phyloP scores from a whole-genome alignment of 805 yeast species.

The Wickerhamiella brachini region DNA sequence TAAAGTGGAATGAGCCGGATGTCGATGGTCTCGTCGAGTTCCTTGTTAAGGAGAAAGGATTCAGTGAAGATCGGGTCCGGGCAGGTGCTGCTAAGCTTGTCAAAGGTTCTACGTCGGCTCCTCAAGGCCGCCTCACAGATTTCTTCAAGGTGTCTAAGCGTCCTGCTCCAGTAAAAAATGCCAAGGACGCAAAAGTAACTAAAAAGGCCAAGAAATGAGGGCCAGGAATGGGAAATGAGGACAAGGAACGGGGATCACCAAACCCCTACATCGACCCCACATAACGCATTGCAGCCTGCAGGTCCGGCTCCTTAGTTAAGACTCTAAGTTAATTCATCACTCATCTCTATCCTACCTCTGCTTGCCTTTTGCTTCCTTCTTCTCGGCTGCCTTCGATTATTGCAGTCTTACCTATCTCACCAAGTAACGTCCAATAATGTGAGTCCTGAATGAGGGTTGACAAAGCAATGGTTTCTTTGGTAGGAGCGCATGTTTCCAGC shows the following conservation, averaged over 20 bases:
- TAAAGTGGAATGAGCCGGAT: slow-evolving; percentile 87
- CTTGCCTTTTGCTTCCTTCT: too few species aligned
- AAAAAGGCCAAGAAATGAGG: not conserved
- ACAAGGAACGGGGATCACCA: not conserved
- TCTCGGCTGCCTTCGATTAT: too few species aligned
- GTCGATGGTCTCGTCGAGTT: slow-evolving; percentile 69
- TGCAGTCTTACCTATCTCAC: too few species aligned
- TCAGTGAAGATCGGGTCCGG: slow-evolving; percentile 81
- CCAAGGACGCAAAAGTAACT: slow-evolving; percentile 8
- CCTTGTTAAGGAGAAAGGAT: slow-evolving; percentile 79
- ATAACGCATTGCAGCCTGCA: not conserved
- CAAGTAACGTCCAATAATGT: too few species aligned
- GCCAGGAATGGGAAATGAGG: not conserved
- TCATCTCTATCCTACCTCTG: not conserved
- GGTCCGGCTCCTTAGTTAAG: not conserved
- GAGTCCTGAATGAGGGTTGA: not conserved
- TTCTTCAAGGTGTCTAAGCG: slow-evolving; percentile 49
- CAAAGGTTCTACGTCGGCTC: slow-evolving; percentile 72
- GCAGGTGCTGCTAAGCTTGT: slow-evolving; percentile 75
- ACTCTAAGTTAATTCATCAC: not conserved
- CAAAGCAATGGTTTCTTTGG: slow-evolving; percentile 21
- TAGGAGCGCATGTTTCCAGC: slow-evolving; percentile 87
- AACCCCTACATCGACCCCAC: too few species aligned
- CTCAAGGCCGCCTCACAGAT: slow-evolving; percentile 86
- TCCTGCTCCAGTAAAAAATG: slow-evolving; percentile 2